Base-by-base conservation (phyloP, 2,329 filamentous ascomycete genomes). In the Pseudogymnoascus sp. region DNA sequence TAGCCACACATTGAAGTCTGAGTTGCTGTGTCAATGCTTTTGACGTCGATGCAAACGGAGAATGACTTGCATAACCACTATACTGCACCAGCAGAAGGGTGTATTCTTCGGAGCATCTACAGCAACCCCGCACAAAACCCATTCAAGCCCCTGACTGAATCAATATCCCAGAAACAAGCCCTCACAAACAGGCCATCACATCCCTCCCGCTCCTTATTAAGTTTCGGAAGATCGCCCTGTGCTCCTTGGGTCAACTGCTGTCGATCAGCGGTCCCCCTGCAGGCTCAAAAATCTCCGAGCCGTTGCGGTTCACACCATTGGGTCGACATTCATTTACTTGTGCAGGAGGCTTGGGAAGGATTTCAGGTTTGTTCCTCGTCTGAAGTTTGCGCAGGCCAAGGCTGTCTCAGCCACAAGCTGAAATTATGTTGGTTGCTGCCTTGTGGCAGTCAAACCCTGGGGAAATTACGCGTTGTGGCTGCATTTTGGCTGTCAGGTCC, bases 261-360 rank as follows among this genome's bases (percentile, higher is more conserved):
- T 33, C n/a, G 47, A 53, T 53, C 47, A n/a, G 25, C 18, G 47
- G 18, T 33, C 25, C 28, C 47, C 47, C 60, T 43, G 47, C 47
- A 53, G 47, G 9, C 28, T 4, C n/a, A 53, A 50, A 53, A 53
- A 12, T 53, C 25, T 53, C 47, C 47, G 47, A 53, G n/a, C 47
- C 25, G 25, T 33, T 18, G n/a, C n/a, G 28, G 5, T 53, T 18
- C 47, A 15, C 12, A 12, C n/a, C n/a, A 53, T 53, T 53, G 47
- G 47, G 25, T 53, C 47, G 9, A 30, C 47, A 53, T 53, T 53
- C 47, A 53, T 33, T 53, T 53, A 53, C 25, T 53, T n/a, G 25
- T 53, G 47, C 47, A 53, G 47, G 47, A 7, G 28, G 47, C 47
- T 53, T 53, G 25, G n/a, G 25, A 12, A 53, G 8, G 2, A 53